Percentiles rank a stretch among this genome's conserved stretches.
Evolutionary conservation across 345 rosid genomes (phyloP).

Genomic region (Hevea brasiliensis): DNA sequence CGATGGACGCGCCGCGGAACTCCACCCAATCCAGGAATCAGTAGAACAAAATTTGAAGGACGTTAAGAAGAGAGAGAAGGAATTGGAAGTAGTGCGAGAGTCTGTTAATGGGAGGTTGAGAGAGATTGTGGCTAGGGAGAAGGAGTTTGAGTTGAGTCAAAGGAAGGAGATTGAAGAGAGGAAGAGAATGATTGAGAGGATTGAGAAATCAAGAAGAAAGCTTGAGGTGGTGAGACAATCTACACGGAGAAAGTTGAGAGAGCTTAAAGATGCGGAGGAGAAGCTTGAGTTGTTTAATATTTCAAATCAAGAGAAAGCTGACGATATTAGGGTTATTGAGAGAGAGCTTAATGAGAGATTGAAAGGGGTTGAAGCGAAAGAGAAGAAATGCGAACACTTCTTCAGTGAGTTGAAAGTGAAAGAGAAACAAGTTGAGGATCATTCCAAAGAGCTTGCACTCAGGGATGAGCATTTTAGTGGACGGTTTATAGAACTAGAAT

Average conservation of each 20-base stretch:
- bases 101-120: constrained; percentile 14
- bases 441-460: neutral
- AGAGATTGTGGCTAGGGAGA: constrained; percentile 32
- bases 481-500: too few species aligned
- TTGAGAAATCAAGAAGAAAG: constrained; percentile 10
- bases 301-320: constrained; percentile 11
- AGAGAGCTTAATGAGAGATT: too few species aligned
- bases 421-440: constrained; percentile 23
- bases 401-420: constrained; percentile 7
- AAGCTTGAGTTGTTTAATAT: neutral
- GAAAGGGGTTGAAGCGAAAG: neutral
- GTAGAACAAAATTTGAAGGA: neutral
- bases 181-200: constrained; percentile 12
- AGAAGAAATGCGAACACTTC: neutral
- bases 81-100: constrained; percentile 3
- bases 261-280: neutral
- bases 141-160: constrained; percentile 14
- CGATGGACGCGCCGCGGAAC: constrained; percentile 33
- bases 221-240: constrained; percentile 7
- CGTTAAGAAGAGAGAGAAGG: neutral
- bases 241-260: neutral
- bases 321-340: constrained; percentile 8
- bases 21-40: neutral
- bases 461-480: constrained; percentile 2
- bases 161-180: constrained; percentile 11